Percentiles rank a stretch among this genome's conserved stretches.
These are phyloP conservation scores for Fraxinus cuspidata DNA, from an alignment of 257 asterid genomes.

Conservation along the genomic window DNA sequence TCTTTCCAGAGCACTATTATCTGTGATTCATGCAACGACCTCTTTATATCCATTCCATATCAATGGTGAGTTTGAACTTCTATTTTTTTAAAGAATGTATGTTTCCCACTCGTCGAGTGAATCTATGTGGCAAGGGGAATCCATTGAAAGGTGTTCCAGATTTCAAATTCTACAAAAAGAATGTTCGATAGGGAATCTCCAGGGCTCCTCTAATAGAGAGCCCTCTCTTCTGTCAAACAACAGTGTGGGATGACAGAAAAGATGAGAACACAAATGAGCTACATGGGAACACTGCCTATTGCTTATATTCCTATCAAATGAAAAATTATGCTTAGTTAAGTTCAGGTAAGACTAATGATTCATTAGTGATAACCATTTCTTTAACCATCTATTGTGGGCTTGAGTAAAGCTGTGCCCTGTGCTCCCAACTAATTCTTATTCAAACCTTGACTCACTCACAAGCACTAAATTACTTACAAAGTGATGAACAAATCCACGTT, in stretches of 20 bases:
- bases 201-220: background rate
- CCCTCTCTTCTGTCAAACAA: background rate
- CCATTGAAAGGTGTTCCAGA: background rate
- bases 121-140: background rate
- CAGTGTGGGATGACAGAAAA: background rate
- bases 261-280: background rate
- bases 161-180: background rate
- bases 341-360: background rate
- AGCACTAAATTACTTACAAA: background rate
- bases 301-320: background rate
- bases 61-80: background rate
- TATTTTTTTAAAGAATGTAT: background rate
- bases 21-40: background rate
- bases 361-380: background rate
- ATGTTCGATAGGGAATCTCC: background rate
- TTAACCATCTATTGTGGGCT: background rate
- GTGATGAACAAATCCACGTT: background rate
- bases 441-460: conserved; percentile 9
- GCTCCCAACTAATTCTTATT: conserved; percentile 5
- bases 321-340: background rate
- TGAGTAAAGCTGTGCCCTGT: background rate
- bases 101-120: background rate
- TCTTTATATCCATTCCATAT: background rate
- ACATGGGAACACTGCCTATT: background rate
- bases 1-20: background rate